A percentile compares a stretch with the other conserved stretches of the same genome.
Evolutionary conservation across 139 green algal species (phyloP).

Genomic region (Edaphochlamys debaryana): DNA sequence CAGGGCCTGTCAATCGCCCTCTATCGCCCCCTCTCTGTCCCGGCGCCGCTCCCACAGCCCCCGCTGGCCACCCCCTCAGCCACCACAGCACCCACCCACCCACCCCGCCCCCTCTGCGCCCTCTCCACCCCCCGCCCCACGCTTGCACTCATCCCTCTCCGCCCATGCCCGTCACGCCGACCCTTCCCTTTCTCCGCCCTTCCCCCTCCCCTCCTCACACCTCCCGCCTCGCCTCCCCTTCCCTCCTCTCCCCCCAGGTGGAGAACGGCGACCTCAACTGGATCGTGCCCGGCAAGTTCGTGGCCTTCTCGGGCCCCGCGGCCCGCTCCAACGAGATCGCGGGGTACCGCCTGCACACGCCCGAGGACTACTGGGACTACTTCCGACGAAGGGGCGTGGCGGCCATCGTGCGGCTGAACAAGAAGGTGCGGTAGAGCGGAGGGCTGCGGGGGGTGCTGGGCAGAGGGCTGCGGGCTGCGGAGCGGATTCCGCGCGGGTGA

Average conservation of each 20-base stretch:
- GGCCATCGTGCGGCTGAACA: slow-evolving; percentile 90
- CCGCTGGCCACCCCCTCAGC: too few species aligned
- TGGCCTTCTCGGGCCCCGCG: slow-evolving; percentile 88
- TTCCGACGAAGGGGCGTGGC: slow-evolving; percentile 74
- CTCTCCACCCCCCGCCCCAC: too few species aligned
- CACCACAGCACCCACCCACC: too few species aligned
- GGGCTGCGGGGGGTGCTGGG: not conserved
- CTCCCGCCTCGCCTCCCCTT: too few species aligned
- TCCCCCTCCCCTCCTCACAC: too few species aligned
- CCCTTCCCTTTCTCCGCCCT: too few species aligned
- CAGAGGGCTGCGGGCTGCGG: not conserved
- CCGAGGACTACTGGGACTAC: slow-evolving; percentile 92
- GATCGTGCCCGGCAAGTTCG: slow-evolving; percentile 93
- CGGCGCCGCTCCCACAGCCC: too few species aligned
- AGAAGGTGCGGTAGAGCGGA: slow-evolving; percentile 67
- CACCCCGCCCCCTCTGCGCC: too few species aligned
- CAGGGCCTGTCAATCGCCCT: too few species aligned
- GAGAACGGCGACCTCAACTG: slow-evolving; percentile 93
- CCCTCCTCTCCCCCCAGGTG: slow-evolving; percentile 71
- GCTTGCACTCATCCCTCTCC: too few species aligned
- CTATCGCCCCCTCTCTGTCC: too few species aligned
- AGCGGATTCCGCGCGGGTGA: not conserved
- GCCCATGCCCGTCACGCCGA: too few species aligned
- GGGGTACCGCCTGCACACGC: slow-evolving; percentile 78
- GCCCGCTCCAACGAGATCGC: slow-evolving; percentile 68